Evolutionary conservation across 1,139 yeast species (phyloP), one percentile per base, ranked within the genome.

Genomic region (Yamadazyma triangularis): DNA sequence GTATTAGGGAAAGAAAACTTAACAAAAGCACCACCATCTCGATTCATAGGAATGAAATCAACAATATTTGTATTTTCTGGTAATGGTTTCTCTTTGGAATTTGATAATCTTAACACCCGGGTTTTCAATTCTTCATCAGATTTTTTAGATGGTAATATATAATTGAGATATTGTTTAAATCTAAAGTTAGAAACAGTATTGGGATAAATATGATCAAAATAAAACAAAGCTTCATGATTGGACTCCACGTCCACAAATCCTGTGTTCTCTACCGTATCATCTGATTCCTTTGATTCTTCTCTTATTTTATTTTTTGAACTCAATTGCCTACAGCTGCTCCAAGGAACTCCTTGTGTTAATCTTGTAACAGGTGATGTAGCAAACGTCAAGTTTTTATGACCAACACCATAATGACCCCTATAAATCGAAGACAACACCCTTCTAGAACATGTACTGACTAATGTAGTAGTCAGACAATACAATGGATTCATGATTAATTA

Each of bases 21-120:
- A 21, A 85, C 91, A 65, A 91, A 89, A 1, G 88, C 96, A 26
- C 97, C 97, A 31, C 96, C 95, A 50, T 91, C 98, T 41, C 95
- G 61, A 38, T 60, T 70, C 35, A 84, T 67, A 0, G 95, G 84
- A 11, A 87, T 79, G 22, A 85, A 65, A 25, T 61, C 70, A 4
- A 52, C 42, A 24, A 65, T 53, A 6, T 41, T 33, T 5, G 59
- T 50, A 2, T 45, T 55, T 4, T 38, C 42, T 2, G 71, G 70
- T 15, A 66, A 43, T 2, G 71, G 70, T 4, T 27, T 28, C 3
- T 26, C 30, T 2, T 39, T 40, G 8, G 50, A 39, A 23, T 38
- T 24, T 22, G 65, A 49, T 4, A 62, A 30, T 2, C 42, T 22
- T 24, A 41, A 30, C 2, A 66, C 53, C 24, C 41, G 44, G 1